Evolutionary conservation across 108 stramenopile genomes (phyloP).

Genomic region (Conticribra weissflogii): DNA sequence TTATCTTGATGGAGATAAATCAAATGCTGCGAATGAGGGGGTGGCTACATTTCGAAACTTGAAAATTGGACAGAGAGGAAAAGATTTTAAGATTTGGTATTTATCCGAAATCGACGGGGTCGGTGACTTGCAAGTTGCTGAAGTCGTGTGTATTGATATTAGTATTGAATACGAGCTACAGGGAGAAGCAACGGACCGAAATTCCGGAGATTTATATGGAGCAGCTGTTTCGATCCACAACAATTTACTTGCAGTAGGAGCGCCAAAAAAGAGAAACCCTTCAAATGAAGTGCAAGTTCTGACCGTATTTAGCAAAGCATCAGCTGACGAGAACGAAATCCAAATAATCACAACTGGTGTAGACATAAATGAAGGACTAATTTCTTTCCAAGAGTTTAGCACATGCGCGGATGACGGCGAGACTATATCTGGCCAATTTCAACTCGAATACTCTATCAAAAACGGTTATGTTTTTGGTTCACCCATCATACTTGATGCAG

Average conservation of each 20-base stretch:
- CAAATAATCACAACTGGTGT: constrained; percentile 54
- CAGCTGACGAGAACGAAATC: constrained; percentile 33
- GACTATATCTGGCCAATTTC: constrained; percentile 53
- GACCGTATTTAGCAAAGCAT: constrained; percentile 44
- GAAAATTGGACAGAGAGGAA: constrained; percentile 61
- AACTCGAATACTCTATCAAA: constrained; percentile 27
- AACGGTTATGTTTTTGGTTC: constrained; percentile 33
- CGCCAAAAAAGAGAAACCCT: constrained; percentile 55
- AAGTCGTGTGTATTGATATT: constrained; percentile 25
- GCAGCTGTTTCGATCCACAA: constrained; percentile 31
- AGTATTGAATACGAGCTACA: constrained; percentile 62
- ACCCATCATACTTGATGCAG: constrained; percentile 35
- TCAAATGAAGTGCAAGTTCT: constrained; percentile 62
- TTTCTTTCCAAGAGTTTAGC: constrained; percentile 54
- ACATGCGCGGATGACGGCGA: constrained; percentile 55
- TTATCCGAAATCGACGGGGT: constrained; percentile 12
- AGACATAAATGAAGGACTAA: constrained; percentile 35
- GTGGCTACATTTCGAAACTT: constrained; percentile 56
- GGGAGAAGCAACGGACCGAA: constrained; percentile 46
- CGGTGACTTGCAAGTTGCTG: constrained; percentile 9
- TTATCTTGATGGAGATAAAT: constrained; percentile 43
- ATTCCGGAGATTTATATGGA: constrained; percentile 49
- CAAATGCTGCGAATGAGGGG: constrained; percentile 42
- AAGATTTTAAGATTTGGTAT: constrained; percentile 65
- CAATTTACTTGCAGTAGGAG: constrained; percentile 46